Evolutionary conservation across 306 rosid species (phyloP), one percentile per base, ranked within the genome.

Genomic region (Citrullus amarus): DNA sequence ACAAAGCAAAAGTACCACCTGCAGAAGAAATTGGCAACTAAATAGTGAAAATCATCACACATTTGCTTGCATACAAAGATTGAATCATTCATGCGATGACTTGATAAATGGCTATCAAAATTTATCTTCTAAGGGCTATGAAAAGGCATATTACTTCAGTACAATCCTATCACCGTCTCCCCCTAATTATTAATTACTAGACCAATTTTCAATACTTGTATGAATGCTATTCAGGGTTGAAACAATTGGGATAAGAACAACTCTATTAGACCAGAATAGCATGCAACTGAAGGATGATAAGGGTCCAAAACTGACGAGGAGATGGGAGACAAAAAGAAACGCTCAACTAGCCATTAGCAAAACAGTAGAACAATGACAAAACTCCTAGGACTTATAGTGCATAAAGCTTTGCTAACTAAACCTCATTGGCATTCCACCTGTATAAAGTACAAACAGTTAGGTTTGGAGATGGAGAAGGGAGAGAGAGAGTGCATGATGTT

Each of bases 1-100:
- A 96, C 85, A 96, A 86, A 4, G 99, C 99, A 92, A 96, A 96
- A 58, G 99, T 92, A 76, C 99, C 99, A 81, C 99, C 99, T 95
- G 90, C 89, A 85, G n/a, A 72, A 74, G 78, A 25, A 25, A 25
- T 74, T 74, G 77, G 30, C 9, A 53, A 32, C 30, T 32, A 74
- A 53, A 15, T 43, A 48, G 30, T 71, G 48, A 74, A 70, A 53
- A 17, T 53, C 63, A 50, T 50, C 17, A 11, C 48, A 30, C 22
- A 74, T 53, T 74, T 74, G 14, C 78, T 30, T 25, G 60, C 60
- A 30, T 34, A 4, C 32, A 34, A 74, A 8, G 44, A 74, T 14
- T 18, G 48, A 74, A 32, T 18, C 30, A 74, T 51, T 28, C 48
- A 11, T 53, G 63, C 11, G 14, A 53, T 32, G 78, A 53, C 50